Conservation (phyloP, 78 protist species). For the Tieghemostelium lacteum region DNA sequence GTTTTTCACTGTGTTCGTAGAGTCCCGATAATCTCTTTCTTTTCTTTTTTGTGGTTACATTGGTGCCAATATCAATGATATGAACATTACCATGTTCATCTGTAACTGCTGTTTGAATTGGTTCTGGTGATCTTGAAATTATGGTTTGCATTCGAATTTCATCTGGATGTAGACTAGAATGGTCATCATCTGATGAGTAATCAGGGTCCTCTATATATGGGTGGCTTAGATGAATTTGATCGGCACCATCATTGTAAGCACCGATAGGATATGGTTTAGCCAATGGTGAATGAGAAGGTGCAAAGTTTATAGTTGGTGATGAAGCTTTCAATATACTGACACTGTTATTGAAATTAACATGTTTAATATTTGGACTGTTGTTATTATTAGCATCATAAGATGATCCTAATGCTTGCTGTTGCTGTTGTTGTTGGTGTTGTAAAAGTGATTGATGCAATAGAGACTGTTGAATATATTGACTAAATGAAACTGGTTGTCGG, state of each 20-base stretch:
- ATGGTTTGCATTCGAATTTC: not conserved
- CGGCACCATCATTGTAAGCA: slow-evolving; percentile 8
- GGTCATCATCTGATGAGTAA: not conserved
- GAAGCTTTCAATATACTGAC: not conserved
- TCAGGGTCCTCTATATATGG: not conserved
- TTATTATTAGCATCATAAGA: not conserved
- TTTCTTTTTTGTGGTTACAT: slow-evolving; percentile 22
- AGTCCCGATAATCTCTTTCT: slow-evolving; percentile 34
- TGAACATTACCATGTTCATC: not conserved
- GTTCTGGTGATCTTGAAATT: not conserved
- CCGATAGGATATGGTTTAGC: not conserved
- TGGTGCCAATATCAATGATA: not conserved
- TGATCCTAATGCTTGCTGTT: not conserved
- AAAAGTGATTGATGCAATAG: not conserved
- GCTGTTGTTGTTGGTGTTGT: not conserved
- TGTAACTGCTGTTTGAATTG: not conserved
- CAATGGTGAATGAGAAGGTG: not conserved
- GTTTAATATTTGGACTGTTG: slow-evolving; percentile 2
- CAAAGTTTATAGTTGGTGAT: not conserved
- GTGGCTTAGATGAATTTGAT: not conserved
- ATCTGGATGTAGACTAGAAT: not conserved
- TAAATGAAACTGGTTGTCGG: not conserved
- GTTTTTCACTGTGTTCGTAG: slow-evolving; percentile 29
- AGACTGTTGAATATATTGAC: not conserved
- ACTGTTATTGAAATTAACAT: not conserved